Conservation (phyloP, 2,329 filamentous ascomycete genomes). For the Talaromyces amestolkiae region DNA sequence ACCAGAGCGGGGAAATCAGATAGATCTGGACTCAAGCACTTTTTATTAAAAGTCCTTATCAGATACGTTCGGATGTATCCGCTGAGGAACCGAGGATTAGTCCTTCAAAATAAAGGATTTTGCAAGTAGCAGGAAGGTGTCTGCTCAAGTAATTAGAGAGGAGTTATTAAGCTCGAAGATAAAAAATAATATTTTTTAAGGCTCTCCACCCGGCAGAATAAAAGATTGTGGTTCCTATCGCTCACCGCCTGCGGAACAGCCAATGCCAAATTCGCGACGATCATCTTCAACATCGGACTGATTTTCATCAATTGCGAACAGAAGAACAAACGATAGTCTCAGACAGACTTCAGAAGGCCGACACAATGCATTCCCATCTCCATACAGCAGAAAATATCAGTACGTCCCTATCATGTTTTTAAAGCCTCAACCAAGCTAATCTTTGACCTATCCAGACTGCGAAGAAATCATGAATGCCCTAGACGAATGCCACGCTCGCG, state of each 20-base stretch:
- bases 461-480: slow-evolving; percentile 90
- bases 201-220: slow-evolving; percentile 20
- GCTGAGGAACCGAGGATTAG: background rate
- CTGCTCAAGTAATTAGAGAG: background rate
- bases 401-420: slow-evolving; percentile 43
- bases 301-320: background rate
- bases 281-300: background rate
- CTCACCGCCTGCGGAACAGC: slow-evolving; percentile 18
- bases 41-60: background rate
- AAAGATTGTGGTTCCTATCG: slow-evolving; percentile 6
- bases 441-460: slow-evolving; percentile 64
- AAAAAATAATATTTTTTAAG: slow-evolving; percentile 16
- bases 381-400: slow-evolving; percentile 89
- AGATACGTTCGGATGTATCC: background rate
- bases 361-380: slow-evolving; percentile 90
- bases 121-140: background rate
- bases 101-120: background rate
- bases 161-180: background rate
- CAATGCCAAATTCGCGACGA: slow-evolving; percentile 3
- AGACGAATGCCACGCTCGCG: slow-evolving; percentile 89
- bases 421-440: background rate
- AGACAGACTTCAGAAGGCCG: background rate
- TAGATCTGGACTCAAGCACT: background rate
- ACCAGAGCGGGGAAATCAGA: slow-evolving; percentile 13
- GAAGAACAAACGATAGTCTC: background rate